phyloP scores from a whole-genome alignment of 2,329 filamentous ascomycete species.

The Lizonia empirigonia region DNA sequence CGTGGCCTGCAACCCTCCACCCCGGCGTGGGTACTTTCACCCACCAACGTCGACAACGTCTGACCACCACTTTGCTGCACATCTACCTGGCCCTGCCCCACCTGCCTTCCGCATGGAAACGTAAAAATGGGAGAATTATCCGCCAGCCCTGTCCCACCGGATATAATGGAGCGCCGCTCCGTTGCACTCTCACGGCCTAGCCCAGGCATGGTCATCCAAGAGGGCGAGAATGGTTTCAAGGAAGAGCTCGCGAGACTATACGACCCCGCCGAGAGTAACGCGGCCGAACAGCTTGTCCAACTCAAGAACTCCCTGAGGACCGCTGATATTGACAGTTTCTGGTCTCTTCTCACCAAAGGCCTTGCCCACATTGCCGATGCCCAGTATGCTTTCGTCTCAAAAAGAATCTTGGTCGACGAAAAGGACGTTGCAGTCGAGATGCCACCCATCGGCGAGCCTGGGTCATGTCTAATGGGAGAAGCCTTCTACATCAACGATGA shows the following conservation, averaged over 20 bases:
- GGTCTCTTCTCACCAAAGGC: conserved; percentile 67
- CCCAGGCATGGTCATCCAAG: conserved; percentile 52
- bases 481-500: conserved; percentile 71
- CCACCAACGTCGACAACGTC: conserved; percentile 11
- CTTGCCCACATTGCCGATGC: conserved; percentile 66
- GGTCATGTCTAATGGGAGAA: conserved; percentile 67
- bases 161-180: conserved; percentile 51
- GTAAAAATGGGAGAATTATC: conserved; percentile 39
- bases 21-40: conserved; percentile 5
- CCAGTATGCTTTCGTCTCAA: conserved; percentile 72
- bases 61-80: conserved; percentile 16
- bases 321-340: conserved; percentile 65
- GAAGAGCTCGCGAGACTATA: conserved; percentile 44
- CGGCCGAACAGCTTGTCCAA: conserved; percentile 63
- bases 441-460: conserved; percentile 64
- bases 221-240: conserved; percentile 52
- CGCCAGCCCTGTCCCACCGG: conserved; percentile 41
- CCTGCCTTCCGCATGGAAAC: conserved; percentile 30
- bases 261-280: conserved; percentile 61
- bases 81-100: conserved; percentile 20
- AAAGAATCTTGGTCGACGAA: conserved; percentile 65
- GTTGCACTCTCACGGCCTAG: conserved; percentile 50
- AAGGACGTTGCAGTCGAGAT: conserved; percentile 64
- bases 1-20: conserved; percentile 8
- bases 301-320: conserved; percentile 63